Percentiles rank a stretch among this genome's conserved stretches.
Conservation (phyloP, 331 rosid species). For the Quercus lobata region DNA sequence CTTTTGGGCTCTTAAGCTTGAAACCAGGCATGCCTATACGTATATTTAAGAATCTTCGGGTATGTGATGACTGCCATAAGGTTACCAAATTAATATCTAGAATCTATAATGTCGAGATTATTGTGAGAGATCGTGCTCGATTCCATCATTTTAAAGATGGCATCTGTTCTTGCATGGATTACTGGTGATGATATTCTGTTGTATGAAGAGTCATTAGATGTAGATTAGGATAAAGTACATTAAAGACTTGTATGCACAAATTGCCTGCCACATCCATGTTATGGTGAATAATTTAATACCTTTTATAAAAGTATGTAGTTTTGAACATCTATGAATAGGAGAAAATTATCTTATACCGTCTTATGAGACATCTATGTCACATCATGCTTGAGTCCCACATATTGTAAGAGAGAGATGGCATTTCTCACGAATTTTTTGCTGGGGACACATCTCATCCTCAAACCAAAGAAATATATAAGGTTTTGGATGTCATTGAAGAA, state of each 20-base stretch:
- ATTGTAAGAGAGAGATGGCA: slow-evolving; percentile 64
- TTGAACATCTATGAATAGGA: too few relatives aligned
- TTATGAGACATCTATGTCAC: too few relatives aligned
- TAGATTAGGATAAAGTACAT: background rate
- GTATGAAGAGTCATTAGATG: background rate
- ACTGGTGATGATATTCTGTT: slow-evolving; percentile 42
- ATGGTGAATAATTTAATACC: too few relatives aligned
- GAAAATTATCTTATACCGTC: too few relatives aligned
- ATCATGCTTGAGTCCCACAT: too few relatives aligned
- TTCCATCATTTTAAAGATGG: slow-evolving; percentile 71
- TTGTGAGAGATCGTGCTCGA: slow-evolving; percentile 64
- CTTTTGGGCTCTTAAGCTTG: slow-evolving; percentile 57
- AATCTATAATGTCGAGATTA: slow-evolving; percentile 52
- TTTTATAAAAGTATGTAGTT: too few relatives aligned
- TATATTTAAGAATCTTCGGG: slow-evolving; percentile 70
- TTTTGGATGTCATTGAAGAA: slow-evolving; percentile 47
- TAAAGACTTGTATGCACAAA: background rate
- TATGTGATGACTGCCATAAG: slow-evolving; percentile 64
- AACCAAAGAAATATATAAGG: slow-evolving; percentile 38
- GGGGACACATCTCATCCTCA: slow-evolving; percentile 75
- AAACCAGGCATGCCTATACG: slow-evolving; percentile 49
- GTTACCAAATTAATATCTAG: slow-evolving; percentile 53
- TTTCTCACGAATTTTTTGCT: slow-evolving; percentile 68
- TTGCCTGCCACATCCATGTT: background rate
- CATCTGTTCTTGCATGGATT: slow-evolving; percentile 66